Evolutionary conservation across 179 eudicot species (phyloP).

Genomic region (Monotropa hypopitys): DNA sequence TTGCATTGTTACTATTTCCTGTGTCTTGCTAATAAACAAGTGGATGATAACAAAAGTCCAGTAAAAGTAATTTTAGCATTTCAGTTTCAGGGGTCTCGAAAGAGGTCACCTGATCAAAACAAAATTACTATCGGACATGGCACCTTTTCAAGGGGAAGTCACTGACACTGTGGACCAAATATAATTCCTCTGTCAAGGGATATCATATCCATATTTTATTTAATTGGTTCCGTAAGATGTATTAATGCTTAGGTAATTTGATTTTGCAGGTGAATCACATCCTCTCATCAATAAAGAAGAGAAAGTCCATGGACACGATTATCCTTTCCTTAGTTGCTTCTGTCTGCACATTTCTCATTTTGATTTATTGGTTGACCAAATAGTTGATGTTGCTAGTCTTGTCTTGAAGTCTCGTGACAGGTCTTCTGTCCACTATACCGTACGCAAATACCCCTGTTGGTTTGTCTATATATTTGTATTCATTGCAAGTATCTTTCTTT

Average conservation of each 20-base stretch:
- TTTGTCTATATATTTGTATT: conserved; percentile 6
- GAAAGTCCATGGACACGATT: conserved; percentile 96
- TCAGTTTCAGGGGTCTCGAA: background rate
- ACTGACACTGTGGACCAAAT: background rate
- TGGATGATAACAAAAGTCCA: background rate
- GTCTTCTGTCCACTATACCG: conserved; percentile 1
- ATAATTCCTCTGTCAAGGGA: background rate
- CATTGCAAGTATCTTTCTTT: background rate
- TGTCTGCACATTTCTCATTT: conserved; percentile 87
- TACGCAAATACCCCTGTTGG: conserved; percentile 3
- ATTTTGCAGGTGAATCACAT: conserved; percentile 74
- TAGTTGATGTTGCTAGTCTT: conserved; percentile 13
- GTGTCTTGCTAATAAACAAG: background rate
- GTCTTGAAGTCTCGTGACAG: background rate
- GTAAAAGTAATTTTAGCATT: conserved; percentile 1
- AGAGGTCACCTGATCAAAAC: background rate
- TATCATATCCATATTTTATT: too few species aligned
- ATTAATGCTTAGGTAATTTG: background rate
- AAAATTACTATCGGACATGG: background rate
- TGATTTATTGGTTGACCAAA: conserved; percentile 87
- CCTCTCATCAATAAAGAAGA: conserved; percentile 81
- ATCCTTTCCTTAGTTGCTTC: conserved; percentile 93
- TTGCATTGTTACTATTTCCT: background rate
- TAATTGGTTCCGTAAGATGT: too few species aligned
- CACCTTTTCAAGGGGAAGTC: background rate